These are phyloP conservation scores for Kitagawia praeruptora DNA, from an alignment of 129 eudicot species.

Conservation along the genomic window DNA sequence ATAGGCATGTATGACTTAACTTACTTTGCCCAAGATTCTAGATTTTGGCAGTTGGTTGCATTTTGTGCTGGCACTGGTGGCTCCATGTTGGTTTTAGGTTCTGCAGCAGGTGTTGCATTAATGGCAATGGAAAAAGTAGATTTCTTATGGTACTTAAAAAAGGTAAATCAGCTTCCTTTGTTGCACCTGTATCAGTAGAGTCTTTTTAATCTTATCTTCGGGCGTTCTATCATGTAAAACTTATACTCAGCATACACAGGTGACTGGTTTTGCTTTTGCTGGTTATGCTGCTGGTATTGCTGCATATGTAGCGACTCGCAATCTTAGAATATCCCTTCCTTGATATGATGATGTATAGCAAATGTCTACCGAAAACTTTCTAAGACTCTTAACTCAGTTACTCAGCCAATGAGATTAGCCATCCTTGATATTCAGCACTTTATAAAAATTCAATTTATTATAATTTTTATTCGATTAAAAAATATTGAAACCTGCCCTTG, in stretches of 20 bases:
- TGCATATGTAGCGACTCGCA: slow-evolving; percentile 60
- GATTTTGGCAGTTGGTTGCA: slow-evolving; percentile 88
- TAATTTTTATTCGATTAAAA: too few relatives aligned
- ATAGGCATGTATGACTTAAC: slow-evolving; percentile 97
- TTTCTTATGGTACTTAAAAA: slow-evolving; percentile 87
- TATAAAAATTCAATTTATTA: too few relatives aligned
- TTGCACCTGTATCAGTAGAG: not conserved
- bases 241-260: slow-evolving; percentile 27
- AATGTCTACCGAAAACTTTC: too few relatives aligned
- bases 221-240: not conserved
- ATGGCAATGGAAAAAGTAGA: slow-evolving; percentile 96
- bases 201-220: too few relatives aligned
- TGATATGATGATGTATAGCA: too few relatives aligned
- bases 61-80: slow-evolving; percentile 99
- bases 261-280: slow-evolving; percentile 81
- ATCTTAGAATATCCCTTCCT: slow-evolving; percentile 54
- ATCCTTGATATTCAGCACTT: too few relatives aligned
- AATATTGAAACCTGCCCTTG: too few relatives aligned
- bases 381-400: too few relatives aligned
- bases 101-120: slow-evolving; percentile 97
- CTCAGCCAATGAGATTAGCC: too few relatives aligned
- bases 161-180: slow-evolving; percentile 30
- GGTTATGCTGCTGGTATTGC: slow-evolving; percentile 96
- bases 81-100: slow-evolving; percentile 92
- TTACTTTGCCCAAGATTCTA: slow-evolving; percentile 68